A percentile compares a stretch with the other conserved stretches of the same genome.
Evolutionary conservation across 306 rosid species (phyloP).

Genomic region (Astragalus glycyphyllos): DNA sequence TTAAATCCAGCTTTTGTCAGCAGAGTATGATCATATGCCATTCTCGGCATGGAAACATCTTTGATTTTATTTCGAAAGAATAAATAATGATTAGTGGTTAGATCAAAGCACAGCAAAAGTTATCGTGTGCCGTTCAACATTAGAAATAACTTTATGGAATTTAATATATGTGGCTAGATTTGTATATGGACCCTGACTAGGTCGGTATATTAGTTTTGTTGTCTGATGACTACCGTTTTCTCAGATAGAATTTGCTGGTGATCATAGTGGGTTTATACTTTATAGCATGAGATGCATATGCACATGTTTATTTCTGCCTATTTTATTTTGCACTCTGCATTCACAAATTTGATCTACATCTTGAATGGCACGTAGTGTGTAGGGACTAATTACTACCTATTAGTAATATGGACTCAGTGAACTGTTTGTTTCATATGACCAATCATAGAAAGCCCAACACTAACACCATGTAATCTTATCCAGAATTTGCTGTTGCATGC

Average conservation of each 20-base stretch:
- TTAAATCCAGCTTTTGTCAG: not conserved
- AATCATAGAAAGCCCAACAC: constrained; percentile 8
- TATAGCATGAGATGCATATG: not conserved
- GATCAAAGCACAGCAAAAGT: not conserved
- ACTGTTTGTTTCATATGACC: constrained; percentile 8
- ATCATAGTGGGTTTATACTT: not conserved
- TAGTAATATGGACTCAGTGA: not conserved
- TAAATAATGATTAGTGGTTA: not conserved
- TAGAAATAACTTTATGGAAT: not conserved
- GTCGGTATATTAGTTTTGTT: not conserved
- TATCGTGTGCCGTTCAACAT: not conserved
- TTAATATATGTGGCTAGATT: not conserved
- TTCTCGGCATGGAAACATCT: not conserved
- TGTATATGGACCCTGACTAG: not conserved
- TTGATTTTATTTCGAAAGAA: not conserved
- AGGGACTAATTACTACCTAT: constrained; percentile 7
- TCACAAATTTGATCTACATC: not conserved
- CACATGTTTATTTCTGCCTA: not conserved
- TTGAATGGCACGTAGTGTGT: constrained; percentile 14
- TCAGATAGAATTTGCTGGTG: not conserved
- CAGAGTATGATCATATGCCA: not conserved
- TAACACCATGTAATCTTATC: not conserved
- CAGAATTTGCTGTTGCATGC: constrained; percentile 38
- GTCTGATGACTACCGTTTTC: not conserved
- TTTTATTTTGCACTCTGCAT: not conserved